A percentile compares a stretch with the other conserved stretches of the same genome.
phyloP scores from a whole-genome alignment of 805 yeast species.

The Starmerella geochares region DNA sequence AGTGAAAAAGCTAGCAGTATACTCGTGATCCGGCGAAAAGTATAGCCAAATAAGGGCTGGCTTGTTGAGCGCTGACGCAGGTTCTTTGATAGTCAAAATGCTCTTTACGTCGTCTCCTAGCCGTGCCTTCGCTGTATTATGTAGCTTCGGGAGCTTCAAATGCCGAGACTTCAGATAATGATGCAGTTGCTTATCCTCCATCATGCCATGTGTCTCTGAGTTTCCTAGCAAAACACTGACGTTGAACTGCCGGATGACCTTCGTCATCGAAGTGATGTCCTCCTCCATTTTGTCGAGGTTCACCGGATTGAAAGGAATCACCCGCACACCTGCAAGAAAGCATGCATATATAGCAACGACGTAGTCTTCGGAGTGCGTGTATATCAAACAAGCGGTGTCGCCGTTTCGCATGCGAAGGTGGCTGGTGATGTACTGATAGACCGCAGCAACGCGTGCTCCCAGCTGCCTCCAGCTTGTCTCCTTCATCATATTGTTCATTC shows the following conservation, averaged over 20 bases:
- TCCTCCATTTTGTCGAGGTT: constrained; percentile 58
- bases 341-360: constrained; percentile 79
- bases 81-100: constrained; percentile 23
- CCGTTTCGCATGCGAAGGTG: constrained; percentile 59
- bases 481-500: constrained; percentile 41
- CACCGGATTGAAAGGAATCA: constrained; percentile 65
- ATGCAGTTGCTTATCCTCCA: constrained; percentile 59
- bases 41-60: constrained; percentile 53
- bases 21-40: constrained; percentile 61
- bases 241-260: constrained; percentile 58
- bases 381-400: constrained; percentile 66
- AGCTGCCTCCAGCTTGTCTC: constrained; percentile 65
- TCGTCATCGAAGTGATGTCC: constrained; percentile 58
- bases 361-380: constrained; percentile 78
- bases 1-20: constrained; percentile 46
- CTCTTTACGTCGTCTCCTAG: constrained; percentile 28
- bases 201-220: constrained; percentile 55
- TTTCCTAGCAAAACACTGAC: constrained; percentile 68
- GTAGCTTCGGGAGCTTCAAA: constrained; percentile 40
- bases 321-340: constrained; percentile 65
- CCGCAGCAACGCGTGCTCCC: constrained; percentile 65
- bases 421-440: constrained; percentile 57
- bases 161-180: constrained; percentile 45
- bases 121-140: constrained; percentile 56
- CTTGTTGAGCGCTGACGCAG: constrained; percentile 21